Evolutionary conservation across 2,329 filamentous ascomycete species (phyloP).

Genomic region (Diaporthe helianthi): DNA sequence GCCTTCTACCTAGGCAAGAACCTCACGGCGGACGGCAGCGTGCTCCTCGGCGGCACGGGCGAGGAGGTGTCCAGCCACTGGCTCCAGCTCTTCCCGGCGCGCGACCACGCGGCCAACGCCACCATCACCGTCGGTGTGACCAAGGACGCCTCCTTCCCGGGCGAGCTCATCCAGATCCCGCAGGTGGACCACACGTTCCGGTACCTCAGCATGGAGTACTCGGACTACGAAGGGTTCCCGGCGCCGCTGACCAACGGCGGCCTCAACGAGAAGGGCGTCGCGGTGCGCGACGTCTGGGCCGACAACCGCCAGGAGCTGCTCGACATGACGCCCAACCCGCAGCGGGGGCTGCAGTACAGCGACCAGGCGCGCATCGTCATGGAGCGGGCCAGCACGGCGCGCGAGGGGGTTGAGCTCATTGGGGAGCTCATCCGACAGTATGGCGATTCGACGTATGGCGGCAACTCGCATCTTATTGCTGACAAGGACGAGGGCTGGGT

Average conservation of each 20-base stretch:
- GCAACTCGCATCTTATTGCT: constrained; percentile 5
- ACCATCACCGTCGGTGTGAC: constrained; percentile 13
- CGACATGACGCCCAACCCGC: constrained; percentile 7
- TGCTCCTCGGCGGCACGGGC: constrained; percentile 12
- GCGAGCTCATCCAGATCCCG: constrained; percentile 16
- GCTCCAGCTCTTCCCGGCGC: constrained; percentile 17
- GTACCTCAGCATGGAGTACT: constrained; percentile 16
- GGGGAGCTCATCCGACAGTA: constrained; percentile 2
- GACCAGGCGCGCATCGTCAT: constrained; percentile 20
- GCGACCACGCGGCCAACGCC: constrained; percentile 8
- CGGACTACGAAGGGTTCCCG: constrained; percentile 19
- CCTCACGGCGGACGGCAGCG: constrained; percentile 11
- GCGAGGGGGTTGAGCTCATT: constrained; percentile 1
- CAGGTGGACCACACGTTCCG: constrained; percentile 10
- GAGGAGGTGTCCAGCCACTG: constrained; percentile 16
- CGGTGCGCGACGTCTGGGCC: constrained; percentile 2
- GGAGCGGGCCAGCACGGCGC: constrained; percentile 15
- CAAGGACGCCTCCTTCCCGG: neutral
- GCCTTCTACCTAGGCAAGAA: constrained; percentile 15
- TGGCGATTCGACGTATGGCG: neutral
- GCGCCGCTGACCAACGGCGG: constrained; percentile 14
- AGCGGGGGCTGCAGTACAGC: constrained; percentile 12
- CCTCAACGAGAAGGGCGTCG: constrained; percentile 17
- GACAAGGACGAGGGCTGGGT: constrained; percentile 21
- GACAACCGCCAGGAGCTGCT: constrained; percentile 14